Base-by-base conservation (phyloP, 305 asterid species). In the Fraxinus sp. region DNA sequence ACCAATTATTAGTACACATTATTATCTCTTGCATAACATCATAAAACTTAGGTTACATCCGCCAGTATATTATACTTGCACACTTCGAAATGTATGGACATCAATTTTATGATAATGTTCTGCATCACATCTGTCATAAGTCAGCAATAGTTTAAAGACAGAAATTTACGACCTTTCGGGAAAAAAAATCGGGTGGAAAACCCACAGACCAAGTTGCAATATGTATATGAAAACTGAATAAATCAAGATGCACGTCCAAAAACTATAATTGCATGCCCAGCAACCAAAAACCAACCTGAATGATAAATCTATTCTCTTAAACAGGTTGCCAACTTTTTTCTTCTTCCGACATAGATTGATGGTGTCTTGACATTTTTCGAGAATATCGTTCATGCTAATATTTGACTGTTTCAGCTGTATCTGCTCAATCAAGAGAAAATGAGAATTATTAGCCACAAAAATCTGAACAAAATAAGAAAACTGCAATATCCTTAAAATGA, bases 341-440 rank as follows among this genome's bases (percentile, higher is more conserved):
- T 87, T 90, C 92, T 88, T 96, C 79, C 81, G 89, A 85, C 88
- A 87, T 5, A 85, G 85, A 86, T 81, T 62, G 77, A 95, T 82
- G 22, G 82, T 92, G 64, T 89, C 97, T 86, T 89, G 89, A 86
- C 99, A 96, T 86, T 89, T 93, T 85, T 89, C 93, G 18, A 90
- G 88, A 81, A 96, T 88, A 59, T 86, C 91, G 81, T 71, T 85
- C 90, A 91, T 84, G 83, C 85, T 88, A 73, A 93, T 87, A 83
- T 88, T 88, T 78, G 86, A 87, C 77, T 89, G 87, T 49, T 81
- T 75, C 84, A 95, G 87, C 81, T 90, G 87, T 41, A 73, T 72
- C 99, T 96, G 92, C 84, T 83, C 84, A 83, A 86, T 66, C 77
- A 85, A 43, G 43, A 80, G 14, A 81, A 64, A 26, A 84, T 20